These are phyloP conservation scores for Astragalus membranaceus DNA, from an alignment of 306 rosid genomes.

Conservation along the genomic window DNA sequence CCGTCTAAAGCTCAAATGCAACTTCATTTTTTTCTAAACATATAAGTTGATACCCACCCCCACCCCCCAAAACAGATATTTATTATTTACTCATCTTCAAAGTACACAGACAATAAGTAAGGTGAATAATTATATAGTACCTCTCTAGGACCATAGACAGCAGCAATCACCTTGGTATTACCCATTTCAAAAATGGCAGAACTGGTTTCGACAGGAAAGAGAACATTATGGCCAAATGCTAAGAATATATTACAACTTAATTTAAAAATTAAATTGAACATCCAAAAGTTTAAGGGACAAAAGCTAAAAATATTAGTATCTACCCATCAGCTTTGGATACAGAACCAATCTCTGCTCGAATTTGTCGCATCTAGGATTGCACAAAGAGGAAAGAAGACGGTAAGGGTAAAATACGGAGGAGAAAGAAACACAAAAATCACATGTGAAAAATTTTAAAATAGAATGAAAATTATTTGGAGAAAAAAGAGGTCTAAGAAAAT, in stretches of 20 bases:
- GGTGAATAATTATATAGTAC: constrained; percentile 19
- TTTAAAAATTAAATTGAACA: not conserved
- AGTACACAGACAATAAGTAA: not conserved
- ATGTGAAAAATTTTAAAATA: not conserved
- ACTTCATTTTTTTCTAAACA: not conserved
- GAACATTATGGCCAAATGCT: not conserved
- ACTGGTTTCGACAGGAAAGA: constrained; percentile 28
- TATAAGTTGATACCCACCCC: not conserved
- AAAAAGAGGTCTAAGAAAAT: not conserved
- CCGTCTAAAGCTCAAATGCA: not conserved
- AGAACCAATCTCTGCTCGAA: constrained; percentile 78
- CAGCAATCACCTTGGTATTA: constrained; percentile 84
- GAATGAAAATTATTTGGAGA: not conserved
- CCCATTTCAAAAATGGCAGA: constrained; percentile 94
- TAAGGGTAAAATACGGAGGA: not conserved
- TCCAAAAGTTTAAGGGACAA: not conserved
- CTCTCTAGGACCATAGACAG: constrained; percentile 93
- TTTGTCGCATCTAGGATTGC: constrained; percentile 69
- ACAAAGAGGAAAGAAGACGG: not conserved
- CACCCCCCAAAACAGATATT: not conserved
- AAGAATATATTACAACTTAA: not conserved
- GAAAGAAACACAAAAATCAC: not conserved
- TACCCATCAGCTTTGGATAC: constrained; percentile 90
- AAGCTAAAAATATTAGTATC: not conserved
- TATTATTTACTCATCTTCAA: not conserved